phyloP scores from a whole-genome alignment of 1,284 basidiomycete genomes.

The Abortiporus biennis region DNA sequence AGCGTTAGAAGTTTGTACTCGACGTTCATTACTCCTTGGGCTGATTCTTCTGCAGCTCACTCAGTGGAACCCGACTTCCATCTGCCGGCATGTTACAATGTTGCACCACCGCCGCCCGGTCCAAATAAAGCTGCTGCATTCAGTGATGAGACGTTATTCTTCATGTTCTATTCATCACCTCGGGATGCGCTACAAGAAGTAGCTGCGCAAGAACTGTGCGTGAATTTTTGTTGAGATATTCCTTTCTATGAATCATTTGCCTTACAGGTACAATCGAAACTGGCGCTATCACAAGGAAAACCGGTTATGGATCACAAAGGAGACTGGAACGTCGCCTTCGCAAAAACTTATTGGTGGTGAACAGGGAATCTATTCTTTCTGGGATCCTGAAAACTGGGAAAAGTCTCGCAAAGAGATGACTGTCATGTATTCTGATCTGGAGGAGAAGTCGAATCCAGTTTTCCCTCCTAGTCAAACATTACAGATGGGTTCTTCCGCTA shows the following conservation, averaged over 20 bases:
- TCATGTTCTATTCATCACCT: constrained; percentile 97
- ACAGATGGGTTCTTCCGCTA: constrained; percentile 25
- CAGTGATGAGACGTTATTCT: constrained; percentile 96
- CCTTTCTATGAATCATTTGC: constrained; percentile 3
- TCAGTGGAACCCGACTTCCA: constrained; percentile 89
- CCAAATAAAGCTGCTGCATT: constrained; percentile 86
- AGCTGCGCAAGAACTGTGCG: constrained; percentile 92
- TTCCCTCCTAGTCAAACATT: constrained; percentile 53
- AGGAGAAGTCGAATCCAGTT: constrained; percentile 73
- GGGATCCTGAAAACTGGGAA: constrained; percentile 87
- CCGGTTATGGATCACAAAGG: constrained; percentile 94
- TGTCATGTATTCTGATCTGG: constrained; percentile 80
- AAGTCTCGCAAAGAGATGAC: constrained; percentile 86
- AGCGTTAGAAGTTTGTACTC: constrained; percentile 75
- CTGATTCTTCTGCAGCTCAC: constrained; percentile 80
- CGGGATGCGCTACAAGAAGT: constrained; percentile 93
- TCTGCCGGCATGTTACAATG: constrained; percentile 90
- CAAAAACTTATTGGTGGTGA: constrained; percentile 89
- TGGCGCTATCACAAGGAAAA: constrained; percentile 98
- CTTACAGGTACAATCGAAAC: constrained; percentile 82
- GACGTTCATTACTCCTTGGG: constrained; percentile 96
- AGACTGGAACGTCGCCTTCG: constrained; percentile 75
- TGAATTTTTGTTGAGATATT: constrained; percentile 15
- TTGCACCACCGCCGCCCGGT: constrained; percentile 86
- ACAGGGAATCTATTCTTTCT: constrained; percentile 86